Conservation (phyloP, 371 early-diverging fungal species). For the Mortierella sp. region DNA sequence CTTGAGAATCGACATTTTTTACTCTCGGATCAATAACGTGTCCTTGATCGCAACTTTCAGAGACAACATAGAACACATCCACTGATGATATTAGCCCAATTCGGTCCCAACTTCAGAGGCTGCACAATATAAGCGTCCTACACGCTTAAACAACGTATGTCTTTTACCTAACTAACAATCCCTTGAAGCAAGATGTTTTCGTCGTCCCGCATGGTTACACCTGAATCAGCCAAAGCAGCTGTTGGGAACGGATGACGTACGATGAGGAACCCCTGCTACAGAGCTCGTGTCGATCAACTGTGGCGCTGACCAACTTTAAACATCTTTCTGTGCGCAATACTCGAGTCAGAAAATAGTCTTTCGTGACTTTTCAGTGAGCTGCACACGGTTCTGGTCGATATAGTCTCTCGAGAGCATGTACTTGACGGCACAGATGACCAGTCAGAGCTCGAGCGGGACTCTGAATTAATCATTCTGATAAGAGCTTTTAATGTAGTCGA, state of each 20-base stretch:
- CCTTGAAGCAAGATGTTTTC: conserved; percentile 79
- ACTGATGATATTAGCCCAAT: too few relatives aligned
- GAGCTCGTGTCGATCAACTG: conserved; percentile 52
- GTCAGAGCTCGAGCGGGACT: conserved; percentile 84
- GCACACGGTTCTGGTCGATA: conserved; percentile 83
- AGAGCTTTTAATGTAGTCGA: conserved; percentile 87
- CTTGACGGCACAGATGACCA: conserved; percentile 90
- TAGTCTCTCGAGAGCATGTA: conserved; percentile 89
- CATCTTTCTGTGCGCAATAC: too few relatives aligned
- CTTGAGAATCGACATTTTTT: conserved; percentile 89
- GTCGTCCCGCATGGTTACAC: conserved; percentile 63
- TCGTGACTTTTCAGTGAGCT: conserved; percentile 83
- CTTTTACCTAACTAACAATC: conserved; percentile 78
- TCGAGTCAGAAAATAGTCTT: too few relatives aligned
- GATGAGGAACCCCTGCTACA: conserved; percentile 69
- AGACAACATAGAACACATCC: too few relatives aligned
- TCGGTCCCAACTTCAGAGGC: too few relatives aligned
- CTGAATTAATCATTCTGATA: conserved; percentile 97
- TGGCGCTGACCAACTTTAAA: conserved; percentile 12
- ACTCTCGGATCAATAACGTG: conserved; percentile 86
- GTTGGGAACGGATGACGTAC: conserved; percentile 73
- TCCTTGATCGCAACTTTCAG: conserved; percentile 73
- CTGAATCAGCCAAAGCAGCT: conserved; percentile 53
- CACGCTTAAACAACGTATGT: not conserved
- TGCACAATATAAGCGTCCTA: too few relatives aligned